Conservation (phyloP, 306 rosid species). For the Betula pendula region DNA sequence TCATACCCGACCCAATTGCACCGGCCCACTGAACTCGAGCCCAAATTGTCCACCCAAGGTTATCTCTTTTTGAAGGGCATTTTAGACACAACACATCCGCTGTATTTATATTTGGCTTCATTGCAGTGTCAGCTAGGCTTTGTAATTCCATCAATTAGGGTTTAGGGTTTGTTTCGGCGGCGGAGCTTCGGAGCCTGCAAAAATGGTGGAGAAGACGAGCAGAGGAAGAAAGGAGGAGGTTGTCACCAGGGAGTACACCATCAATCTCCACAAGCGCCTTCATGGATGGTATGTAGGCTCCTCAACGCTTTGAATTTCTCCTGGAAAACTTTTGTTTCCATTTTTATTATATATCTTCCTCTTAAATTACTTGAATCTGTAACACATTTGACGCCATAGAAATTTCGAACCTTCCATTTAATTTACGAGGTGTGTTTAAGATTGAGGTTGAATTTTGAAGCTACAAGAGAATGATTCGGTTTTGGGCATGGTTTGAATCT, state of each 20-base stretch:
- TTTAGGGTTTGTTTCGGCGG: constrained; percentile 1
- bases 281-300: constrained; percentile 41
- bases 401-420: neutral
- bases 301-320: neutral
- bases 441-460: neutral
- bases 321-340: neutral
- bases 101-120: neutral
- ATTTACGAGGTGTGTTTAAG: neutral
- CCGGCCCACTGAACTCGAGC: too few species aligned
- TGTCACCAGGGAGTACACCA: constrained; percentile 43
- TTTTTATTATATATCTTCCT: neutral
- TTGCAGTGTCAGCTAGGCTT: neutral
- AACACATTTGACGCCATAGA: neutral
- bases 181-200: constrained; percentile 1
- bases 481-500: neutral
- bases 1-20: too few species aligned
- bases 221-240: constrained; percentile 49
- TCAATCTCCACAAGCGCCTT: constrained; percentile 54
- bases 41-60: neutral
- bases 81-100: neutral
- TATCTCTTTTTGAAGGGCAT: neutral
- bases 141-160: constrained; percentile 7
- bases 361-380: neutral
- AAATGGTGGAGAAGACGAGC: constrained; percentile 47
- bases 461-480: neutral